Evolutionary conservation across 768 basidiomycete species (phyloP).

Genomic region (Gautieria morchelliformis): DNA sequence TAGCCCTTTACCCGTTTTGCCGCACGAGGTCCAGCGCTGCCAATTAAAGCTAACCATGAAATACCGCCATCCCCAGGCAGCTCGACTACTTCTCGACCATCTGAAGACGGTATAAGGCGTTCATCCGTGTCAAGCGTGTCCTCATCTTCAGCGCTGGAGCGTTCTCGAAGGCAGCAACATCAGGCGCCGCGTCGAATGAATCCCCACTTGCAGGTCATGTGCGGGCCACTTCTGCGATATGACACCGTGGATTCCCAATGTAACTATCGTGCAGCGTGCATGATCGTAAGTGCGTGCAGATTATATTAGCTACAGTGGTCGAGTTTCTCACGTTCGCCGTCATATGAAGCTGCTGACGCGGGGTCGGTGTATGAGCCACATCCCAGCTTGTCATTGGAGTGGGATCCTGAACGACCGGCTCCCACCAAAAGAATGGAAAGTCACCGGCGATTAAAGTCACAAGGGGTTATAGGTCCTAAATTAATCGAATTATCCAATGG

Average conservation of each 20-base stretch:
- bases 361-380: conserved; percentile 71
- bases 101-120: neutral
- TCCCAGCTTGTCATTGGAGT: conserved; percentile 59
- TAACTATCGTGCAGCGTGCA: conserved; percentile 79
- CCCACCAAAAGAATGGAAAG: neutral
- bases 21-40: conserved; percentile 7
- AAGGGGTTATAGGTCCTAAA: neutral
- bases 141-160: conserved; percentile 32
- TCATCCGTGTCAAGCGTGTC: neutral
- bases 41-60: conserved; percentile 1
- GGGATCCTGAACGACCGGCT: conserved; percentile 48
- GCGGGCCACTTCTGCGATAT: conserved; percentile 81
- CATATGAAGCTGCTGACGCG: conserved; percentile 54
- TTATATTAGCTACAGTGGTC: neutral
- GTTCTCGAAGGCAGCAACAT: conserved; percentile 57
- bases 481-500: neutral
- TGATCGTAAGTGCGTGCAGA: conserved; percentile 71
- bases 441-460: neutral
- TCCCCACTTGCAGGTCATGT: conserved; percentile 82
- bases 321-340: neutral
- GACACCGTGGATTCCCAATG: conserved; percentile 75
- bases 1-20: conserved; percentile 52
- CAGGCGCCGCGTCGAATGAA: conserved; percentile 58
- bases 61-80: conserved; percentile 14
- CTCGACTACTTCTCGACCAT: conserved; percentile 1